Evolutionary conservation across 129 eudicot genomes (phyloP).

Genomic region (Centrapalus pauciflorus): DNA sequence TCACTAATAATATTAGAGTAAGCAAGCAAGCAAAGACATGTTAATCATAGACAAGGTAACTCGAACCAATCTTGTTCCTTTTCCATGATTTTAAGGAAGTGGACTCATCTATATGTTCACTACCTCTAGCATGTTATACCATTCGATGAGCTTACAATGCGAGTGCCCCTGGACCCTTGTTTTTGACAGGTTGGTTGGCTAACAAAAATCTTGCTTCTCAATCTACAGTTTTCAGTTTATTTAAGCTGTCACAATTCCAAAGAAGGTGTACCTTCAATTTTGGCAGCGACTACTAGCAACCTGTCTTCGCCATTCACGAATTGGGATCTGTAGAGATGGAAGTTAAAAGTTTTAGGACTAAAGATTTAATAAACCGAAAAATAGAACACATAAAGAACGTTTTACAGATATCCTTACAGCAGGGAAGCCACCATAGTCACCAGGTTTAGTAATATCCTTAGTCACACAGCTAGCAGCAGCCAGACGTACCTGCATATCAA

Average conservation of each 20-base stretch:
- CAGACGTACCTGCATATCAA: constrained; percentile 63
- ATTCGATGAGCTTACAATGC: background rate
- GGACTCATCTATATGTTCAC: background rate
- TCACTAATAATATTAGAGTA: background rate
- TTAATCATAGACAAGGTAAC: background rate
- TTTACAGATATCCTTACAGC: constrained; percentile 54
- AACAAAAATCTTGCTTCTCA: background rate
- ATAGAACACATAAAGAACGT: background rate
- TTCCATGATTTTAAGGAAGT: background rate
- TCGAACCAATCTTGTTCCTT: background rate
- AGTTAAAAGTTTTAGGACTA: background rate
- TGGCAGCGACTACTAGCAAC: constrained; percentile 35
- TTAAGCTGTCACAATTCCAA: background rate
- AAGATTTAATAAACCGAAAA: background rate
- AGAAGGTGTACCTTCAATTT: constrained; percentile 24
- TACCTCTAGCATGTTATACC: background rate
- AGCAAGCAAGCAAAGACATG: background rate
- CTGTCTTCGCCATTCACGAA: constrained; percentile 76
- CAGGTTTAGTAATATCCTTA: constrained; percentile 72
- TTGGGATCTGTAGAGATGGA: constrained; percentile 50
- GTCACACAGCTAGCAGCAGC: constrained; percentile 93
- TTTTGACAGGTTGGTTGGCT: background rate
- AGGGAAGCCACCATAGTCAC: constrained; percentile 95
- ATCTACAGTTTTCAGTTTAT: background rate
- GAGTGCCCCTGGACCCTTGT: background rate